Conservation (phyloP, 2,329 filamentous ascomycete species). For the Alternaria alternata region DNA sequence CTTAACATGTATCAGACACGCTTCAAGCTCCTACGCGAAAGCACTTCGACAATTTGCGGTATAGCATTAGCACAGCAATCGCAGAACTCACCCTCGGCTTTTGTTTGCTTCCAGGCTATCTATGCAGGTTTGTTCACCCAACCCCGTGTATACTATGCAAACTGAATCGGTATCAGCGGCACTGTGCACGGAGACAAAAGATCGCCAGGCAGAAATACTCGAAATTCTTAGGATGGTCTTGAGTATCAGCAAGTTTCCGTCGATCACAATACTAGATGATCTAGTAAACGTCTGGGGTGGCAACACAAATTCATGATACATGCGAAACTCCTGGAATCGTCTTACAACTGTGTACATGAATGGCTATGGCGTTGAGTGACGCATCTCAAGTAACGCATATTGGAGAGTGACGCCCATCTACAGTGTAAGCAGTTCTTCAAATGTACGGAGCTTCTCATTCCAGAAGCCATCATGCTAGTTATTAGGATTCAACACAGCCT, state of each 20-base stretch:
- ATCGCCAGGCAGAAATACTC: constrained; percentile 28
- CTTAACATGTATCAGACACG: constrained; percentile 57
- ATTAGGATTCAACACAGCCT: not conserved
- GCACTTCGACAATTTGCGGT: constrained; percentile 59
- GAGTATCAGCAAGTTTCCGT: constrained; percentile 38
- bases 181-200: constrained; percentile 31
- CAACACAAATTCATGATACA: constrained; percentile 38
- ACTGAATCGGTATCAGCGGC: constrained; percentile 20
- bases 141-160: not conserved
- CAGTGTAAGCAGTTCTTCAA: not conserved
- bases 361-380: not conserved
- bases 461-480: not conserved
- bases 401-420: not conserved
- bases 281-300: constrained; percentile 37
- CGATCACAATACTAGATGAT: constrained; percentile 36
- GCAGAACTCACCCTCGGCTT: constrained; percentile 38
- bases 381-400: not conserved
- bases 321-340: not conserved
- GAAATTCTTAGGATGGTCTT: constrained; percentile 25
- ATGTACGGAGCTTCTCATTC: not conserved
- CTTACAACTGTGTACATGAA: not conserved
- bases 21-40: constrained; percentile 56
- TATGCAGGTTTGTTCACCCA: constrained; percentile 36
- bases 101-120: constrained; percentile 41
- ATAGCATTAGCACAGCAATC: constrained; percentile 56